Percentiles rank a stretch among this genome's conserved stretches.
phyloP scores from a whole-genome alignment of 176 grass and related monocot species.

The Musa troglodytarum region DNA sequence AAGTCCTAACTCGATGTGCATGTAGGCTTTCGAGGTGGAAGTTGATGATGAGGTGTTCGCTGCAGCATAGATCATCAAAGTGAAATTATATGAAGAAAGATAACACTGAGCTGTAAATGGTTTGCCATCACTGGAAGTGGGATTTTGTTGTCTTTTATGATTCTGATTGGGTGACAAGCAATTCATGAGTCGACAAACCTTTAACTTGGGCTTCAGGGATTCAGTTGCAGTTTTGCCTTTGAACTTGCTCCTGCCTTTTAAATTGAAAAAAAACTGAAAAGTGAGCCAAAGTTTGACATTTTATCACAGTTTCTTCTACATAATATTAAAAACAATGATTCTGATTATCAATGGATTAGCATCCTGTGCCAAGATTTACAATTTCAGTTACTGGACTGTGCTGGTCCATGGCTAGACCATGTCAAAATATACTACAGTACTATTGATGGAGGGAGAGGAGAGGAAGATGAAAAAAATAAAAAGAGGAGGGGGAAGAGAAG shows the following conservation, averaged over 20 bases:
- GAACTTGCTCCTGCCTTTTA: conserved; percentile 21
- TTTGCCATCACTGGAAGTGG: neutral
- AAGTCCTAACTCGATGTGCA: conserved; percentile 19
- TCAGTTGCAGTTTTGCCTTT: conserved; percentile 6
- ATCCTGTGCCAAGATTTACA: no score
- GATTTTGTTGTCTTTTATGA: neutral
- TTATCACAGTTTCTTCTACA: neutral
- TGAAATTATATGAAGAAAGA: neutral
- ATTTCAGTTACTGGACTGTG: no score
- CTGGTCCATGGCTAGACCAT: no score
- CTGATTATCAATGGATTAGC: no score
- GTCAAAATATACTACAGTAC: no score
- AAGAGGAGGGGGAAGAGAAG: no score
- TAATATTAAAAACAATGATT: no score
- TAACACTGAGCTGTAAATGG: neutral
- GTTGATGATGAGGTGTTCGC: conserved; percentile 36
- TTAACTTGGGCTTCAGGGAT: conserved; percentile 38
- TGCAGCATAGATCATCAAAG: conserved; percentile 10
- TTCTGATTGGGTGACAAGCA: no score
- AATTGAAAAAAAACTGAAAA: neutral
- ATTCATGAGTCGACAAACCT: conserved; percentile 12
- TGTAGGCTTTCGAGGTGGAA: conserved; percentile 30
- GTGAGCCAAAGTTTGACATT: neutral
- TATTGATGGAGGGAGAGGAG: no score
- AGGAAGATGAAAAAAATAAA: no score